phyloP scores from a whole-genome alignment of 495 filamentous ascomycete species.

The Pseudevernia furfuracea region DNA sequence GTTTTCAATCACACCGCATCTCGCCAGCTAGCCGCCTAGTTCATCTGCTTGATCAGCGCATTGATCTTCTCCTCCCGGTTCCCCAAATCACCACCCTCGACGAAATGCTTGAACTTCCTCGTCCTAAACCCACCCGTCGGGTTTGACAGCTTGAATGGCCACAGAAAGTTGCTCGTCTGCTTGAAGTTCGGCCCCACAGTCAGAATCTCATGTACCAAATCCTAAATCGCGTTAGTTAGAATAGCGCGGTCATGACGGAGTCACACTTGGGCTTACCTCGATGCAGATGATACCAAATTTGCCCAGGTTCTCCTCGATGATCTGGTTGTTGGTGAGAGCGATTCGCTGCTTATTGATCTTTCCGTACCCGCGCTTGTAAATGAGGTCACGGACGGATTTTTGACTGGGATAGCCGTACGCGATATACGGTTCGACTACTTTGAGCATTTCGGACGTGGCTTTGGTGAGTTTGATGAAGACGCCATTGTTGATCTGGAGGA shows the following conservation, averaged over 20 bases:
- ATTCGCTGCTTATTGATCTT: conserved; percentile 96
- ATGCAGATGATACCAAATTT: conserved; percentile 99
- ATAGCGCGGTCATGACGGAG: too few species aligned
- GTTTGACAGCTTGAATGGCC: conserved; percentile 99
- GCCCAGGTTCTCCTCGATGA: conserved; percentile 93
- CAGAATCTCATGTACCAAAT: conserved; percentile 98
- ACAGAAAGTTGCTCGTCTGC: conserved; percentile 99
- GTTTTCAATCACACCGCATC: neutral
- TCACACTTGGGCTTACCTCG: too few species aligned
- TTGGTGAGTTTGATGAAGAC: conserved; percentile 96
- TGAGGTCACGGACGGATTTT: conserved; percentile 95
- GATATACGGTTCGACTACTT: conserved; percentile 94
- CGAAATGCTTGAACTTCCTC: conserved; percentile 98
- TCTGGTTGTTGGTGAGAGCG: conserved; percentile 90
- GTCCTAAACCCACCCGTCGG: conserved; percentile 91
- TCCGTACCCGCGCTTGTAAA: conserved; percentile 99
- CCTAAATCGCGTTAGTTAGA: too few species aligned
- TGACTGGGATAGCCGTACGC: conserved; percentile 99
- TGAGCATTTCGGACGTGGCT: conserved; percentile 96
- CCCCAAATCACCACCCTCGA: conserved; percentile 96
- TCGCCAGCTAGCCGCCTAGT: conserved; percentile 49
- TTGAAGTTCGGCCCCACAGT: conserved; percentile 99
- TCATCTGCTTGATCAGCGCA: conserved; percentile 93
- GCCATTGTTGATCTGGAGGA: conserved; percentile 99
- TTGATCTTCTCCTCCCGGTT: conserved; percentile 99